Conservation (phyloP, 192 early-diverging fungal species). For the Backusella psychrophila region DNA sequence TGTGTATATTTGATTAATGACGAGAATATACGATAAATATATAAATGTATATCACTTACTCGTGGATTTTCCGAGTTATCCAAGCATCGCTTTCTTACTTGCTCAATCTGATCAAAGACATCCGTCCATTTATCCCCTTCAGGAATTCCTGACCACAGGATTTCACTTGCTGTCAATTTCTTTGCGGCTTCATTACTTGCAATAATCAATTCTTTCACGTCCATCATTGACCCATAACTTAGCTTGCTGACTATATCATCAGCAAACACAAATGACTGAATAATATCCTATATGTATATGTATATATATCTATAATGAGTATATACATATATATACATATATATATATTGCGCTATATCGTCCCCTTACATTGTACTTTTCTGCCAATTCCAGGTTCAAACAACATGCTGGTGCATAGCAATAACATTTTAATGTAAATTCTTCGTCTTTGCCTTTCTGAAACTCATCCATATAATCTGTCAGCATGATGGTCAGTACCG, state of each 20-base stretch:
- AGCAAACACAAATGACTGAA: conserved; percentile 51
- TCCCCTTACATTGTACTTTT: conserved; percentile 34
- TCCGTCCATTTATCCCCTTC: conserved; percentile 42
- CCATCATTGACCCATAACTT: conserved; percentile 57
- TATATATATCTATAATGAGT: neutral
- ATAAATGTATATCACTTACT: conserved; percentile 22
- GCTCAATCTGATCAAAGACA: conserved; percentile 39
- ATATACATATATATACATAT: neutral
- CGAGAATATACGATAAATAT: neutral
- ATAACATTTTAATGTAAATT: conserved; percentile 44
- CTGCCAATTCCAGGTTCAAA: conserved; percentile 44
- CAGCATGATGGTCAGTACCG: conserved; percentile 72
- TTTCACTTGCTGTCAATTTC: conserved; percentile 41
- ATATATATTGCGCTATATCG: neutral
- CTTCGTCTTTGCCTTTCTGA: conserved; percentile 26
- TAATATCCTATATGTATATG: conserved; percentile 36
- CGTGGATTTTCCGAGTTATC: conserved; percentile 38
- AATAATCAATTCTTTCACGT: conserved; percentile 50
- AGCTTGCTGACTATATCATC: conserved; percentile 55
- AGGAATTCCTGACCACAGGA: conserved; percentile 39
- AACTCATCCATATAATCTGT: conserved; percentile 55
- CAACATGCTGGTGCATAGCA: conserved; percentile 51
- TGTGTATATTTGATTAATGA: neutral
- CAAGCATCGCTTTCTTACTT: conserved; percentile 34
- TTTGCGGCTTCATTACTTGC: conserved; percentile 46